A percentile compares a stretch with the other conserved stretches of the same genome.
phyloP scores from a whole-genome alignment of 2,329 filamentous ascomycete genomes.

The Neospermospora avenae region DNA sequence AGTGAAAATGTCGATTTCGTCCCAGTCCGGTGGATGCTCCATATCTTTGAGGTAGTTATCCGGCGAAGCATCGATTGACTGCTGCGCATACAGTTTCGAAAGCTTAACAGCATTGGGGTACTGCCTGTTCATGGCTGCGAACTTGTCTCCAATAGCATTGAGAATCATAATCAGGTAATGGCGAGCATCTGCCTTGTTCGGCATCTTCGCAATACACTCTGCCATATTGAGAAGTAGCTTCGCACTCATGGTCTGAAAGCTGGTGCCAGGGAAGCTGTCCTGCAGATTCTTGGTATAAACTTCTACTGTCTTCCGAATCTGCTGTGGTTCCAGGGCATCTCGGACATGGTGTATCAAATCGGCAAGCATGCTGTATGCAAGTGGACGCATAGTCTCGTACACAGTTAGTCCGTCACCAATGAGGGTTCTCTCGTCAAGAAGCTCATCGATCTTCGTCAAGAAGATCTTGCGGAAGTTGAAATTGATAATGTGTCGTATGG shows the following conservation, averaged over 20 bases:
- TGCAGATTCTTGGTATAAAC: conserved; percentile 96
- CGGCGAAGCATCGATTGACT: conserved; percentile 56
- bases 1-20: conserved; percentile 95
- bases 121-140: conserved; percentile 95
- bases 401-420: conserved; percentile 96
- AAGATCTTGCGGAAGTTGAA: conserved; percentile 98
- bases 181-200: conserved; percentile 88
- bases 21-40: conserved; percentile 83
- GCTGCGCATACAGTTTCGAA: conserved; percentile 71
- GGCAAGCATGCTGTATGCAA: conserved; percentile 97
- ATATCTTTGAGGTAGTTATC: conserved; percentile 86
- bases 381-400: conserved; percentile 90
- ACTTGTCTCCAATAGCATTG: conserved; percentile 97
- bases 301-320: conserved; percentile 93
- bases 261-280: conserved; percentile 94
- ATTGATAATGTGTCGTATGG: conserved; percentile 97
- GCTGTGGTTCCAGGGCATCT: conserved; percentile 80
- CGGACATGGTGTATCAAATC: conserved; percentile 97
- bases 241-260: conserved; percentile 99
- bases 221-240: conserved; percentile 97
- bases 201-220: conserved; percentile 91
- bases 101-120: conserved; percentile 94
- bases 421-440: conserved; percentile 88
- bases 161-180: conserved; percentile 97
- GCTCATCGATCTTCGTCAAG: conserved; percentile 86